Evolutionary conservation across 805 yeast species (phyloP).

Genomic region (Torulaspora gathmanii): DNA sequence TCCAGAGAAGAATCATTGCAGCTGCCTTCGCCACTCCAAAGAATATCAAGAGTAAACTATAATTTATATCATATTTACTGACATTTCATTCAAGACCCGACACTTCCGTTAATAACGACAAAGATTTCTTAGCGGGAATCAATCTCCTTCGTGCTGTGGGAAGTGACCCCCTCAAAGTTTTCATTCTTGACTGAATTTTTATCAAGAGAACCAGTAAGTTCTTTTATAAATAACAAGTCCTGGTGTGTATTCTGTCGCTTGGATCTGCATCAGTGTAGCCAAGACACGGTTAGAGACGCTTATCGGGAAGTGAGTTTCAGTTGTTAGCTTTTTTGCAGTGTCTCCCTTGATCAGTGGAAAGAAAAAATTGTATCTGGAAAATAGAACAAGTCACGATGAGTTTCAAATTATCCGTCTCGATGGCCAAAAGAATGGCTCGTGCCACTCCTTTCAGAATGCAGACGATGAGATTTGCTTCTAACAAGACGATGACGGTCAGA

Average conservation of each 20-base stretch:
- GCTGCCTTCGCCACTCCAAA: conserved; percentile 39
- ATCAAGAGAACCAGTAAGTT: background rate
- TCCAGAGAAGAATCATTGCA: conserved; percentile 63
- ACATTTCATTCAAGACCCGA: conserved; percentile 2
- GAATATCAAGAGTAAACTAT: conserved; percentile 35
- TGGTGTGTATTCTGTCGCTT: background rate
- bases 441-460: conserved; percentile 14
- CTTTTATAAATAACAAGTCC: background rate
- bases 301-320: background rate
- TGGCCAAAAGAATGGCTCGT: conserved; percentile 16
- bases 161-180: conserved; percentile 13
- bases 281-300: background rate
- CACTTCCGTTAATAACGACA: conserved; percentile 2
- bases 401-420: conserved; percentile 14
- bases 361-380: background rate
- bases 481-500: conserved; percentile 82
- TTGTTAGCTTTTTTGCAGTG: background rate
- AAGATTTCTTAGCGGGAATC: conserved; percentile 6
- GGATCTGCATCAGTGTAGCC: background rate
- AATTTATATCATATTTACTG: background rate
- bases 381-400: conserved; percentile 7
- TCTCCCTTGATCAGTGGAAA: background rate
- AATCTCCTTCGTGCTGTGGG: conserved; percentile 11
- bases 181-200: conserved; percentile 2
- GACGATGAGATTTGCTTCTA: conserved; percentile 32